Base-by-base conservation (phyloP, 1,139 yeast species). In the Pichia sp. region DNA sequence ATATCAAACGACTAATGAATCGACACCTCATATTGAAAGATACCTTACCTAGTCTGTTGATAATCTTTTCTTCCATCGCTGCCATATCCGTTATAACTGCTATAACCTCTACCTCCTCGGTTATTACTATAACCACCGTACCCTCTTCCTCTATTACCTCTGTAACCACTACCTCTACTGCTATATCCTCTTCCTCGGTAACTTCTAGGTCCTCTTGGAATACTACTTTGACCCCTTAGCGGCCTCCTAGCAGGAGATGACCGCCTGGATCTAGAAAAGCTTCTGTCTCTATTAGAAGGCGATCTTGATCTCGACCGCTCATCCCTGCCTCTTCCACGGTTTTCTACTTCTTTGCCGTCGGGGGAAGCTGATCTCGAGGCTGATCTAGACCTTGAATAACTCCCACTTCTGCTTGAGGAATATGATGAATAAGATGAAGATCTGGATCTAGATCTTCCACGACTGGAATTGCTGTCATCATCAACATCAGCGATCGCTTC, bases 351-450 rank as follows among this genome's bases (percentile, higher is more conserved):
- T 11, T 11, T 15, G 15, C n/a, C n/a, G 40, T 13, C n/a, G 2
- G 40, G 40, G 6, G 58, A 52, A 8, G 57, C 47, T 26, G 66
- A 61, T 54, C 68, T 54, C 6, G 58, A 52, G 8, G 57, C 47
- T 26, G 66, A 61, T 54, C 68, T 54, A 5, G 71, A 67, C 52
- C 68, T 50, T 16, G 54, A 47, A 8, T 43, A 51, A 30, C 59
- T 51, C 8, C 47, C 36, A 31, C 42, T 16, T 38, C 49, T 43
- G 15, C 52, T 31, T 5, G 40, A 30, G 16, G 41, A 48, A 23
- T 55, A 53, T 23, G 63, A 56, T 43, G 57, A 57, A 48, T 54
- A 34, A 16, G 67, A 58, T 2, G 56, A 47, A 3, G 67, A 60
- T 47, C 69, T 57, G 0, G 71, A 66, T 19, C 47, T 38, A 2